Percentiles rank a stretch among this genome's conserved stretches.
phyloP scores from a whole-genome alignment of 768 basidiomycete genomes.

The Suillus bovinus region DNA sequence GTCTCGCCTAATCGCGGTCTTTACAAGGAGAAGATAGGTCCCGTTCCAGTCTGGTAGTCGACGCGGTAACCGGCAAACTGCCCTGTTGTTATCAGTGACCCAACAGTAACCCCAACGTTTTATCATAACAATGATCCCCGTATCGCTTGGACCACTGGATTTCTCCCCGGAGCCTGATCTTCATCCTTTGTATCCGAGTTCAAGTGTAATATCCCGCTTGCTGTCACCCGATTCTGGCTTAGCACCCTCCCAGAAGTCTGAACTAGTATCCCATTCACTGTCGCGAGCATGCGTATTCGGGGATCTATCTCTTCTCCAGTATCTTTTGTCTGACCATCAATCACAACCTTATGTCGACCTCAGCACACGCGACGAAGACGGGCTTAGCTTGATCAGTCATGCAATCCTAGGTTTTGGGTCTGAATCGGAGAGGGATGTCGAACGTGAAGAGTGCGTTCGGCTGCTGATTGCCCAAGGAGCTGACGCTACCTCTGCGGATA shows the following conservation, averaged over 20 bases:
- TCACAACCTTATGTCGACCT: slow-evolving; percentile 71
- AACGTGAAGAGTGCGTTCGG: slow-evolving; percentile 88
- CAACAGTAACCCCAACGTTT: neutral
- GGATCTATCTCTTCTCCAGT: slow-evolving; percentile 70
- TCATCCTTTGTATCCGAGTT: slow-evolving; percentile 75
- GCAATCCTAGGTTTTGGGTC: slow-evolving; percentile 81
- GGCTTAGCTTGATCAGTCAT: slow-evolving; percentile 74
- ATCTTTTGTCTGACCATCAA: slow-evolving; percentile 67
- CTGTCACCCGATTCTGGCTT: slow-evolving; percentile 71
- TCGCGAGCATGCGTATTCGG: slow-evolving; percentile 77
- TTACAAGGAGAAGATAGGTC: slow-evolving; percentile 4
- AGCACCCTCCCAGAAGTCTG: slow-evolving; percentile 61
- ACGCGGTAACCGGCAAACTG: neutral
- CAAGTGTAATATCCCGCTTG: slow-evolving; percentile 57
- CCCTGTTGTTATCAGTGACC: neutral
- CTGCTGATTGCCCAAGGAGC: slow-evolving; percentile 79
- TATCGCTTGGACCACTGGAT: slow-evolving; percentile 44
- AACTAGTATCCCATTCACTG: slow-evolving; percentile 74
- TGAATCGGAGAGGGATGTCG: slow-evolving; percentile 81
- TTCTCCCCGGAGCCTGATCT: slow-evolving; percentile 77
- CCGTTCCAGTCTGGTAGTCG: neutral
- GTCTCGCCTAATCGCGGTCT: neutral
- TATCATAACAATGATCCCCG: slow-evolving; percentile 29
- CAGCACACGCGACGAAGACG: slow-evolving; percentile 78
- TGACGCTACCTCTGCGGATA: slow-evolving; percentile 58